Percentiles rank a stretch among this genome's conserved stretches.
Evolutionary conservation across 768 basidiomycete genomes (phyloP).

Genomic region (Pisolithus sp.): DNA sequence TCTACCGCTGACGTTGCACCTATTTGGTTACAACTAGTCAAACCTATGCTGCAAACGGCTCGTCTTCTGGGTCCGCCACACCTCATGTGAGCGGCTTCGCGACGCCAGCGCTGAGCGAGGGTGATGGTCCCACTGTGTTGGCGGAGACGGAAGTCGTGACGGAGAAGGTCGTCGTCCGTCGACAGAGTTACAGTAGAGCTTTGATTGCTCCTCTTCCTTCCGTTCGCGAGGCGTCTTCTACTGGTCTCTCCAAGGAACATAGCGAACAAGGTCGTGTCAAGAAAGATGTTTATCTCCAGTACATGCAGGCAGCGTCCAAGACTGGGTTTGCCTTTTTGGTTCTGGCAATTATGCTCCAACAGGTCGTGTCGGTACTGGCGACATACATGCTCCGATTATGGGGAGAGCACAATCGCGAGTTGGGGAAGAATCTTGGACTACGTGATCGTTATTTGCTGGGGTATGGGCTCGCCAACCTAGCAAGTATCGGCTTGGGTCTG

Average conservation of each 20-base stretch:
- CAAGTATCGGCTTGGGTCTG: constrained; percentile 47
- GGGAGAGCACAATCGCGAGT: constrained; percentile 70
- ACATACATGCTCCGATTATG: constrained; percentile 71
- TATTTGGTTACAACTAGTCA: constrained; percentile 23
- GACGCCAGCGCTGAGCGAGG: constrained; percentile 16
- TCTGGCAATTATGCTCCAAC: constrained; percentile 45
- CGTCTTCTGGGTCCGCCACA: constrained; percentile 38
- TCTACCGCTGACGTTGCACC: neutral
- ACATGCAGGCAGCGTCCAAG: constrained; percentile 75
- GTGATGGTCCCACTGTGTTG: constrained; percentile 17
- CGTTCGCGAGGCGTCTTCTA: constrained; percentile 32
- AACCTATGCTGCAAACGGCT: constrained; percentile 39
- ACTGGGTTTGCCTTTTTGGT: constrained; percentile 65
- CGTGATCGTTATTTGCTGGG: constrained; percentile 47
- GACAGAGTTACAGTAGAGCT: constrained; percentile 54
- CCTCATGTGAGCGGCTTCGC: constrained; percentile 31
- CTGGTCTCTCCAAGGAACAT: constrained; percentile 61
- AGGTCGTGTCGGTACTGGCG: constrained; percentile 52
- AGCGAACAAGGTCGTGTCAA: constrained; percentile 80
- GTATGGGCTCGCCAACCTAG: constrained; percentile 64
- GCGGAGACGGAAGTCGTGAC: constrained; percentile 30
- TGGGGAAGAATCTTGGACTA: constrained; percentile 53
- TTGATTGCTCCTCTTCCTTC: constrained; percentile 38
- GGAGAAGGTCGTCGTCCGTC: constrained; percentile 53
- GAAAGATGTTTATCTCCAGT: constrained; percentile 63